Conservation (phyloP, 2,329 filamentous ascomycete species). For the Aspergillus flavus region DNA sequence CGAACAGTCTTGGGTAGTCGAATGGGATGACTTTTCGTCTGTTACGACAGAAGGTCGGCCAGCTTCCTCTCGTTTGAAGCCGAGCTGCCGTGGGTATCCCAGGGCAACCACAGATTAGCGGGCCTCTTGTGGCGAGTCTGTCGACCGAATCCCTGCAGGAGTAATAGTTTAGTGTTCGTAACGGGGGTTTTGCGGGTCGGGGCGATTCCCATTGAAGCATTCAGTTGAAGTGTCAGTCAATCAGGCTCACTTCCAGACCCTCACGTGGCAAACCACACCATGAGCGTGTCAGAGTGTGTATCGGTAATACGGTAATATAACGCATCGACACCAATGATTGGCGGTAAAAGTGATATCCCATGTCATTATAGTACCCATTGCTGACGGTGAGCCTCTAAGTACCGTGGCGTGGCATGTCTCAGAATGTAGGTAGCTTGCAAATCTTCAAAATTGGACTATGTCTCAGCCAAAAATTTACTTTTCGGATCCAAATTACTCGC, state of each 20-base stretch:
- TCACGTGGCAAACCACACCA: neutral
- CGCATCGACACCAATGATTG: neutral
- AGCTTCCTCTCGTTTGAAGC: neutral
- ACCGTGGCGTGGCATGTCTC: too few relatives aligned
- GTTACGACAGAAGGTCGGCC: too few relatives aligned
- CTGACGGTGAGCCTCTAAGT: neutral
- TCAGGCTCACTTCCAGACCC: too few relatives aligned
- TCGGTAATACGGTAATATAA: neutral
- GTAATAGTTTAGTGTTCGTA: neutral
- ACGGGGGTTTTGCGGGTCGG: neutral
- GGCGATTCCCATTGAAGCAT: neutral
- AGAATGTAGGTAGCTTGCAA: neutral
- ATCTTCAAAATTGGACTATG: neutral
- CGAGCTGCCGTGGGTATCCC: neutral
- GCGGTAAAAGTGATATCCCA: neutral
- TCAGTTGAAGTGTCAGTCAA: neutral
- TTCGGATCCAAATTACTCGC: neutral
- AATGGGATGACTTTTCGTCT: too few relatives aligned
- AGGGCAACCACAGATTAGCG: neutral
- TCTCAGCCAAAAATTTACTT: too few relatives aligned
- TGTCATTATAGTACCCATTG: neutral
- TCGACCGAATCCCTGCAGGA: neutral
- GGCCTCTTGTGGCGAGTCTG: neutral
- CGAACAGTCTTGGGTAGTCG: too few relatives aligned
- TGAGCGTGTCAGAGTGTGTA: neutral